phyloP scores from a whole-genome alignment of 345 rosid species.

The Zanthoxylum bungeanum region DNA sequence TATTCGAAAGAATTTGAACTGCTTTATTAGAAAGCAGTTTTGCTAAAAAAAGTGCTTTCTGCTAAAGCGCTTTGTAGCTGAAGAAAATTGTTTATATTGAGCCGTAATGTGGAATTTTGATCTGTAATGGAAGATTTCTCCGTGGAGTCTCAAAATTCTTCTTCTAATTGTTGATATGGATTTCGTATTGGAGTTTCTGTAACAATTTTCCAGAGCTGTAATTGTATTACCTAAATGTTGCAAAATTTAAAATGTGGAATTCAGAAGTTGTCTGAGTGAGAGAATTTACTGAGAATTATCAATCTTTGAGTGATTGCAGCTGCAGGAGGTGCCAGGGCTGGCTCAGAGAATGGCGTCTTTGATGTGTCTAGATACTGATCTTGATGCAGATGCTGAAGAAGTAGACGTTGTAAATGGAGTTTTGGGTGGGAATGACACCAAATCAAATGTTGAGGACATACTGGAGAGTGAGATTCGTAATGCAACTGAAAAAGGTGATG shows the following conservation, averaged over 20 bases:
- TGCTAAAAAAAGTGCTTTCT: no score
- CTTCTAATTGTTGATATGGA: neutral
- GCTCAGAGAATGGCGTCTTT: constrained; percentile 90
- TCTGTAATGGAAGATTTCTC: neutral
- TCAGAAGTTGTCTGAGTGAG: no score
- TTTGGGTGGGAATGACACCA: constrained; percentile 17
- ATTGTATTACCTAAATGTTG: neutral
- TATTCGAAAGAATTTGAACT: neutral
- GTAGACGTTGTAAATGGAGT: constrained; percentile 21
- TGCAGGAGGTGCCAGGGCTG: constrained; percentile 79
- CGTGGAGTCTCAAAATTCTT: neutral
- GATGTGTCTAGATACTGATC: constrained; percentile 72
- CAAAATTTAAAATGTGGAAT: no score
- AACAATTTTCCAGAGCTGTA: neutral
- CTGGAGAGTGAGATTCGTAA: constrained; percentile 43
- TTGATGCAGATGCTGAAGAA: constrained; percentile 34
- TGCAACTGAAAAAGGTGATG: constrained; percentile 51
- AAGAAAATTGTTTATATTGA: neutral
- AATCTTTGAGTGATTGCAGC: constrained; percentile 43
- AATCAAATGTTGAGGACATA: constrained; percentile 41
- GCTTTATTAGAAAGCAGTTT: no score
- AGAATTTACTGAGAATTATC: neutral
- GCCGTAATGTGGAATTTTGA: neutral
- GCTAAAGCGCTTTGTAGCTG: no score
- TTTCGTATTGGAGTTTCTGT: neutral